Conservation (phyloP, 1,139 yeast genomes). For the Candida sanyaensis region DNA sequence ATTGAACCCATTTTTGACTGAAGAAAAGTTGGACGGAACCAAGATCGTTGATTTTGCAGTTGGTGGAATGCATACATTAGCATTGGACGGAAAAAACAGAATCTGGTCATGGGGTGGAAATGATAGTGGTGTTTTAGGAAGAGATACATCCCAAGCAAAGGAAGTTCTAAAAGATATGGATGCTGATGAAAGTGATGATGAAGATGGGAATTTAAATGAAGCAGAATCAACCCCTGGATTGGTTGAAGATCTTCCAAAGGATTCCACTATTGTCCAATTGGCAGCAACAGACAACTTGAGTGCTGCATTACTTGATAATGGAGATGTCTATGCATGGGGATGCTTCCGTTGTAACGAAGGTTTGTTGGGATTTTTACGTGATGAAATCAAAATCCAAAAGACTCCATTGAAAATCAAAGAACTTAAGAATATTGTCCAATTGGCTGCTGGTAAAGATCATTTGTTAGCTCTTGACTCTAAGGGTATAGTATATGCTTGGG, state of each 20-base stretch:
- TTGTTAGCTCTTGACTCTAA: slow-evolving; percentile 76
- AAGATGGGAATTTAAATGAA: slow-evolving; percentile 83
- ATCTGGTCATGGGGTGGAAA: slow-evolving; percentile 99
- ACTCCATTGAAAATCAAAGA: slow-evolving; percentile 66
- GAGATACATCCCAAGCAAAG: slow-evolving; percentile 68
- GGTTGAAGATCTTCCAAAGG: slow-evolving; percentile 66
- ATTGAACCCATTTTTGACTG: slow-evolving; percentile 71
- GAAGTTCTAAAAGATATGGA: slow-evolving; percentile 69
- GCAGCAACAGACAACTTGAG: slow-evolving; percentile 95
- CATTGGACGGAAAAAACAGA: slow-evolving; percentile 69
- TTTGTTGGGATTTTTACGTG: slow-evolving; percentile 73
- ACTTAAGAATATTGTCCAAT: slow-evolving; percentile 72
- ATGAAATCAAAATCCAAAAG: slow-evolving; percentile 59
- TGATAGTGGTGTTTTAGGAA: slow-evolving; percentile 90
- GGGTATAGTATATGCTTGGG: slow-evolving; percentile 96
- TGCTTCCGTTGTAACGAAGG: slow-evolving; percentile 95
- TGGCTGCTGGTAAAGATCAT: slow-evolving; percentile 94
- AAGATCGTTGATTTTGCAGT: slow-evolving; percentile 79
- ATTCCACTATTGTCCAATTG: slow-evolving; percentile 59
- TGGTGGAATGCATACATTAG: slow-evolving; percentile 95
- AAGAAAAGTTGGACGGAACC: slow-evolving; percentile 53
- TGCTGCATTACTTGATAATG: slow-evolving; percentile 74
- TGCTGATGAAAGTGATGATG: slow-evolving; percentile 64
- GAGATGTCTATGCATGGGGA: slow-evolving; percentile 97
- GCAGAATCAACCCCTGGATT: slow-evolving; percentile 84